These are phyloP conservation scores for Flaveria floridana DNA, from an alignment of 140 eudicot genomes.

Conservation along the genomic window DNA sequence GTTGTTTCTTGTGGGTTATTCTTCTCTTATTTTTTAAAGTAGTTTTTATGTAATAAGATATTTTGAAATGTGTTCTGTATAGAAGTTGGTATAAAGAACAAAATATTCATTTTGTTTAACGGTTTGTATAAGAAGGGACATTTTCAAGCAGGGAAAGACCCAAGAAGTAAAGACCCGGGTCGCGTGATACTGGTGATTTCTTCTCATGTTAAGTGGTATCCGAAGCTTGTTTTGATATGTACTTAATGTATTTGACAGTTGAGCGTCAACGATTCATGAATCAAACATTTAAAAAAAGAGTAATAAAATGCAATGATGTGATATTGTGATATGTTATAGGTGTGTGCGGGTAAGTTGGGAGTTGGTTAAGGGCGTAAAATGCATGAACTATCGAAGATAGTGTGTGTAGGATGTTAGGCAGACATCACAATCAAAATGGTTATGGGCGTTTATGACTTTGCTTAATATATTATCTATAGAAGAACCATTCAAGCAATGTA, in stretches of 20 bases:
- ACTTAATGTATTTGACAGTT: not conserved
- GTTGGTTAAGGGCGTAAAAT: not conserved
- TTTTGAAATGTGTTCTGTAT: not conserved
- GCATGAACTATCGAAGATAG: not conserved
- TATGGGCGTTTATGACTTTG: slow-evolving; percentile 18
- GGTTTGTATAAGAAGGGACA: not conserved
- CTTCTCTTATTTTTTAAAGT: not conserved
- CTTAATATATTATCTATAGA: too few species aligned
- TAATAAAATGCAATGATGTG: not conserved
- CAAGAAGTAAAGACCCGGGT: not conserved
- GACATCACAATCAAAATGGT: slow-evolving; percentile 15
- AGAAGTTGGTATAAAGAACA: slow-evolving; percentile 18
- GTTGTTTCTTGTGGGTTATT: not conserved
- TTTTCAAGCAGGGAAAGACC: not conserved
- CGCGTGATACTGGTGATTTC: not conserved
- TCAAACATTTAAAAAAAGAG: not conserved
- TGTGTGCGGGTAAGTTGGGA: not conserved
- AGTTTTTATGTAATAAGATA: not conserved
- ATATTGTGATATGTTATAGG: not conserved
- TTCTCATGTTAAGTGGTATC: not conserved
- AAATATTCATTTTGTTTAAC: not conserved
- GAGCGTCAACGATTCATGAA: not conserved
- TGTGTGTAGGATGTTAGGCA: not conserved
- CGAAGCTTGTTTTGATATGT: not conserved
- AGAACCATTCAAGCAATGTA: too few species aligned